phyloP scores from a whole-genome alignment of 129 eudicot genomes.

The Escallonia rubra region DNA sequence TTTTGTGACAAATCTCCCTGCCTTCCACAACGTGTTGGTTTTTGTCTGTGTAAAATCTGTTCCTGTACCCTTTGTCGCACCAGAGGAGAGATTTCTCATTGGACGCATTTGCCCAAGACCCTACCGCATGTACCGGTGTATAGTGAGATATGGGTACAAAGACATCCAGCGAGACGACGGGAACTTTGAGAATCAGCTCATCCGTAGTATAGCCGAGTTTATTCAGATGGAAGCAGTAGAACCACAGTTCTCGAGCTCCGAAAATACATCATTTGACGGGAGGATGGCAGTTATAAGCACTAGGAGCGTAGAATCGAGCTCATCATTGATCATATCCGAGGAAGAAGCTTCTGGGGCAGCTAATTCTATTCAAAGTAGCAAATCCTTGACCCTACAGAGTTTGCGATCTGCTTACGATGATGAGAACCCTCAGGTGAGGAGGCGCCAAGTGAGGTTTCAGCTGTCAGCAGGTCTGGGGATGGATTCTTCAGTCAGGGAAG shows the following conservation, averaged over 20 bases:
- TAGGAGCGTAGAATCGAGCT: slow-evolving; percentile 34
- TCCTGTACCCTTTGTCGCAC: slow-evolving; percentile 77
- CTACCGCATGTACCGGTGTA: slow-evolving; percentile 91
- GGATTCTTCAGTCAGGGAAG: slow-evolving; percentile 61
- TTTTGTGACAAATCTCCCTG: slow-evolving; percentile 86
- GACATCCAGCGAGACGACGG: slow-evolving; percentile 82
- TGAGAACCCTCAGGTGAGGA: slow-evolving; percentile 66
- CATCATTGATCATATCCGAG: slow-evolving; percentile 57
- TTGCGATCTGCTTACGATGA: slow-evolving; percentile 76
- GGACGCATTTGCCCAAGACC: slow-evolving; percentile 97
- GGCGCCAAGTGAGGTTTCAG: slow-evolving; percentile 68
- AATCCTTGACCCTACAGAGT: slow-evolving; percentile 68
- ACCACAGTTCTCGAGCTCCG: slow-evolving; percentile 63
- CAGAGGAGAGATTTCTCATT: slow-evolving; percentile 82
- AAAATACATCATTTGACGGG: slow-evolving; percentile 64
- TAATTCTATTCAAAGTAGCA: slow-evolving; percentile 59
- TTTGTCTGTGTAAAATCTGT: slow-evolving; percentile 87
- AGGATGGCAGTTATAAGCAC: slow-evolving; percentile 96
- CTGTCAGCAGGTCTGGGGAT: slow-evolving; percentile 50
- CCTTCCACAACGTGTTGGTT: slow-evolving; percentile 82
- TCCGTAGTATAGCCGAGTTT: slow-evolving; percentile 86
- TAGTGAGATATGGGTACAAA: slow-evolving; percentile 91
- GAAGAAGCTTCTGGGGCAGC: slow-evolving; percentile 24
- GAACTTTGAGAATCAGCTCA: slow-evolving; percentile 71
- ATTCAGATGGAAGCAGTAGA: slow-evolving; percentile 94